Evolutionary conservation across 768 basidiomycete genomes (phyloP).

Genomic region (Asterophora parasitica): DNA sequence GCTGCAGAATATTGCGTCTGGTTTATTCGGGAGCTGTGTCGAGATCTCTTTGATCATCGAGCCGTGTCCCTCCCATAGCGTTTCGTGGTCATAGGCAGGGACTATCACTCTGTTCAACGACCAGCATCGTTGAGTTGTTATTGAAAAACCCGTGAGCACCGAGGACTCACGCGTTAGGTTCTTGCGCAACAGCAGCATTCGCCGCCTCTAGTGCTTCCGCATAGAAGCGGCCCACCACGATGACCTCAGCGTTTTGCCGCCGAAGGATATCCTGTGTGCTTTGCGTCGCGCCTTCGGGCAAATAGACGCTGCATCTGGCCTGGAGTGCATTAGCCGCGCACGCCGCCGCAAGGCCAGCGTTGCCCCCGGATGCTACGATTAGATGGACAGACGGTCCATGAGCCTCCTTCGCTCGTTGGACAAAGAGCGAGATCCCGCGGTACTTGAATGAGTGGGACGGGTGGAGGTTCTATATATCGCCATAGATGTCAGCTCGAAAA

Average conservation of each 20-base stretch:
- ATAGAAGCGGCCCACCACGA: conserved; percentile 56
- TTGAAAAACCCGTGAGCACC: too few relatives aligned
- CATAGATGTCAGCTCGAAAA: neutral
- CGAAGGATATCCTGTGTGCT: conserved; percentile 47
- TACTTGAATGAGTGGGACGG: conserved; percentile 75
- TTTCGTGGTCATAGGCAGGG: conserved; percentile 66
- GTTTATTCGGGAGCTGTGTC: conserved; percentile 47
- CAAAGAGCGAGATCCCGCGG: conserved; percentile 63
- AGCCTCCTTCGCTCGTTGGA: conserved; percentile 42
- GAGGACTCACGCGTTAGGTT: conserved; percentile 49
- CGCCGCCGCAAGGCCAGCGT: conserved; percentile 73
- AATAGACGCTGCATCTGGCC: conserved; percentile 61
- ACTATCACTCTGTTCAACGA: conserved; percentile 48
- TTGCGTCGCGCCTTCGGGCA: conserved; percentile 50
- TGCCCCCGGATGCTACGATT: conserved; percentile 73
- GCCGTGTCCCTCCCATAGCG: conserved; percentile 74
- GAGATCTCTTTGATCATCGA: conserved; percentile 66
- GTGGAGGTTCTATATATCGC: conserved; percentile 55
- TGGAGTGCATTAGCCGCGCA: conserved; percentile 51
- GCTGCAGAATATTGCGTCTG: conserved; percentile 72
- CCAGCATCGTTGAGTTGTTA: too few relatives aligned
- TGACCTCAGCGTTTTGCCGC: conserved; percentile 51
- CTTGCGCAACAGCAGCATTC: conserved; percentile 34
- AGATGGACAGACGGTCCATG: conserved; percentile 55
- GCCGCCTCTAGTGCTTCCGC: conserved; percentile 53